Conservation (phyloP, 2,329 filamentous ascomycete species). For the Onygenales sp. region DNA sequence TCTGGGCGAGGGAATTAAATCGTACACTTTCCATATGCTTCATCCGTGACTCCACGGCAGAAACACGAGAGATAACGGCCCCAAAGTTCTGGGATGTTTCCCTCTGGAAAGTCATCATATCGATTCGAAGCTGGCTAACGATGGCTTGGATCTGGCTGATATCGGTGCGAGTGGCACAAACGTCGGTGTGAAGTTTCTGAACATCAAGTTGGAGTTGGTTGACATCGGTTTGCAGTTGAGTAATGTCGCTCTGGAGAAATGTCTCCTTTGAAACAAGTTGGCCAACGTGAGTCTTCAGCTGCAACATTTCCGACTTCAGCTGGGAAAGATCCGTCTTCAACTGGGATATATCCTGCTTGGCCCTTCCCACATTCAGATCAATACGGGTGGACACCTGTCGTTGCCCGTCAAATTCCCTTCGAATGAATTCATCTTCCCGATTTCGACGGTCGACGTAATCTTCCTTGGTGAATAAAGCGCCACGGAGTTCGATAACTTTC, state of each 20-base stretch:
- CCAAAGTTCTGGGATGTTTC: conserved; percentile 23
- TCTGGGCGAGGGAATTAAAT: conserved; percentile 32
- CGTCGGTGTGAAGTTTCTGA: conserved; percentile 24
- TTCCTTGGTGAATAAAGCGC: conserved; percentile 29
- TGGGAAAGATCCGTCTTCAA: conserved; percentile 28
- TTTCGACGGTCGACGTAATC: conserved; percentile 30
- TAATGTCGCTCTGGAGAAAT: conserved; percentile 27
- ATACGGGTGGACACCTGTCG: conserved; percentile 26
- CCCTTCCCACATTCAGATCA: conserved; percentile 22
- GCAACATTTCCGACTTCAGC: conserved; percentile 25
- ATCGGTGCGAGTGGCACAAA: conserved; percentile 25
- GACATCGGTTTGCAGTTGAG: conserved; percentile 27
- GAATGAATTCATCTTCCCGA: conserved; percentile 29
- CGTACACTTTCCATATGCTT: conserved; percentile 27
- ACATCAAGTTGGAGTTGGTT: conserved; percentile 27
- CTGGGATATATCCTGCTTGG: conserved; percentile 13
- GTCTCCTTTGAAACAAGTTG: conserved; percentile 24
- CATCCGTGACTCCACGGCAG: conserved; percentile 24
- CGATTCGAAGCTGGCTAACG: conserved; percentile 27
- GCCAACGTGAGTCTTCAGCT: conserved; percentile 24
- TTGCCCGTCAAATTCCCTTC: conserved; percentile 29
- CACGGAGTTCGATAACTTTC: conserved; percentile 27
- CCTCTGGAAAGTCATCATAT: conserved; percentile 25
- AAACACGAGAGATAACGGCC: conserved; percentile 20
- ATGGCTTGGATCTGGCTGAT: conserved; percentile 27